Conservation (phyloP, 129 eudicot species). For the Silybum marianum region DNA sequence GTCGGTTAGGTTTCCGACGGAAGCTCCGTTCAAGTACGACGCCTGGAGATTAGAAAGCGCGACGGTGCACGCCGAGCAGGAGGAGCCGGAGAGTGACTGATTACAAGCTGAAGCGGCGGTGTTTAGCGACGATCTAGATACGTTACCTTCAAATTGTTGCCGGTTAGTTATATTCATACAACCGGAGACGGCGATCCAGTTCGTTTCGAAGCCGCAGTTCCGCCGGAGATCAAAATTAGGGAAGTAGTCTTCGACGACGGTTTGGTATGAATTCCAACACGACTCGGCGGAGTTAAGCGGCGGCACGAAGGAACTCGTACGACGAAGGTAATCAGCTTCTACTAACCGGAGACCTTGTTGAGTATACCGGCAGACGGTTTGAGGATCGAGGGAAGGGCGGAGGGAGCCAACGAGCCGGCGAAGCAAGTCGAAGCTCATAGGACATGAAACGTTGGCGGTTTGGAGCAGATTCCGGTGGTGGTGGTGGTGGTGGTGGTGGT, state of each 20-base stretch:
- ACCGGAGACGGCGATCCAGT: conserved; percentile 59
- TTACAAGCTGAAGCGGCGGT: conserved; percentile 53
- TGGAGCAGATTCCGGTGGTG: conserved; percentile 40
- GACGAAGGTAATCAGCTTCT: conserved; percentile 55
- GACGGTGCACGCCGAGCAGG: conserved; percentile 76
- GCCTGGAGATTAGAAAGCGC: conserved; percentile 56
- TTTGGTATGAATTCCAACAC: conserved; percentile 71
- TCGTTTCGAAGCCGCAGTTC: conserved; percentile 66
- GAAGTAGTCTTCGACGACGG: conserved; percentile 36
- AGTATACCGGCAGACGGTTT: conserved; percentile 57
- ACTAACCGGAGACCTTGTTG: conserved; percentile 69
- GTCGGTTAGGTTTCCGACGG: conserved; percentile 62
- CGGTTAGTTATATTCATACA: conserved; percentile 76
- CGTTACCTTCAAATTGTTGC: conserved; percentile 48
- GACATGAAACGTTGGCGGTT: conserved; percentile 50
- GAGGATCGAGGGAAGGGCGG: conserved; percentile 31
- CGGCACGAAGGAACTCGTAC: conserved; percentile 60
- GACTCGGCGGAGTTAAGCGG: conserved; percentile 63
- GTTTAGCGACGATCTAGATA: conserved; percentile 30
- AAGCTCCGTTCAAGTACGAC: conserved; percentile 41
- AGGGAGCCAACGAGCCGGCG: conserved; percentile 38
- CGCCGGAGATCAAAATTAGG: conserved; percentile 58
- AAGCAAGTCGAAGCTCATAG: conserved; percentile 54
- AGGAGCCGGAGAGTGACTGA: conserved; percentile 60
- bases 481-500: conserved; percentile 18